A percentile compares a stretch with the other conserved stretches of the same genome.
Conservation (phyloP, 164 flowering plant species). For the Warburgia ugandensis region DNA sequence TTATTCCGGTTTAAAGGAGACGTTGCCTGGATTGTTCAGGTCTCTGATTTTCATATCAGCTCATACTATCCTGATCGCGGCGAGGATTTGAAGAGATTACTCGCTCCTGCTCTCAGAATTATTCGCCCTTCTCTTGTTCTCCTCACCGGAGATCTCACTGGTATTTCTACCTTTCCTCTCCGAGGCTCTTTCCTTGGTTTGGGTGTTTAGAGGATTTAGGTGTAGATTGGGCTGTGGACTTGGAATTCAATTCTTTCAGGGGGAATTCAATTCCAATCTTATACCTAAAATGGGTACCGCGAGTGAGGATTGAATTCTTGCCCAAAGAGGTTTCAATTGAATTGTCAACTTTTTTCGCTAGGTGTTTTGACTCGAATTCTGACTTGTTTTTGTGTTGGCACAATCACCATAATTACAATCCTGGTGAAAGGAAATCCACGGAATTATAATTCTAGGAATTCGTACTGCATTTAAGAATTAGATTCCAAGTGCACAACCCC, state of each 20-base stretch:
- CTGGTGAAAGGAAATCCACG: too few species aligned
- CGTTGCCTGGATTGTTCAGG: conserved; percentile 16
- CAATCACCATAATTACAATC: too few species aligned
- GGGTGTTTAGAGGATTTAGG: not conserved
- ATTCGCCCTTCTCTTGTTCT: conserved; percentile 13
- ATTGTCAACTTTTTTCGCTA: too few species aligned
- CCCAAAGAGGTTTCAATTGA: too few species aligned
- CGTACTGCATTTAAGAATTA: not conserved
- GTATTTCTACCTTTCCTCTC: not conserved
- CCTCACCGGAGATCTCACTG: conserved; percentile 17
- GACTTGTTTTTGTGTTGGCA: too few species aligned
- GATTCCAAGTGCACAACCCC: not conserved
- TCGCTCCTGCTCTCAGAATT: conserved; percentile 11
- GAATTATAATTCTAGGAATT: too few species aligned
- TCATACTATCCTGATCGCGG: conserved; percentile 14
- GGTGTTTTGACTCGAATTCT: too few species aligned
- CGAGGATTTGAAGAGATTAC: conserved; percentile 10
- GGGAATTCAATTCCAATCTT: too few species aligned
- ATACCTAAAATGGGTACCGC: too few species aligned
- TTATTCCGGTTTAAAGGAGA: conserved; percentile 10
- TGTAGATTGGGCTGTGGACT: not conserved
- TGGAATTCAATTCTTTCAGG: not conserved
- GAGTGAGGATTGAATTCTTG: too few species aligned
- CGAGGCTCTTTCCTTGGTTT: not conserved
- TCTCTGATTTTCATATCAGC: conserved; percentile 18